These are phyloP conservation scores for Metroxylon sagu DNA, from an alignment of 176 grass and related monocot genomes.

Conservation along the genomic window DNA sequence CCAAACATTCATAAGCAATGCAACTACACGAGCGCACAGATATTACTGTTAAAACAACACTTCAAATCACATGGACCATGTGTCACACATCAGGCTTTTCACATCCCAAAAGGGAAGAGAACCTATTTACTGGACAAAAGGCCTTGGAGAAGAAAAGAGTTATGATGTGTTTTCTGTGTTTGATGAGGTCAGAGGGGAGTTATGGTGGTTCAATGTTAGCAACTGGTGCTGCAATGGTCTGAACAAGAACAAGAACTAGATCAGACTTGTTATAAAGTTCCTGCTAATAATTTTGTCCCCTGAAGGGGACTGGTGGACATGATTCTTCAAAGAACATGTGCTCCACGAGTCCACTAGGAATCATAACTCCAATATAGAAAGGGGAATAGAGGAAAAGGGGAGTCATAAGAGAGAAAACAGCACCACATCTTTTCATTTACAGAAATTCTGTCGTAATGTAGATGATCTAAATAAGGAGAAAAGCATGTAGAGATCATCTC, in stretches of 20 bases:
- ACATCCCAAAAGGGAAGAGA: too few relatives aligned
- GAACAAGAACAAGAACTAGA: conserved; percentile 21
- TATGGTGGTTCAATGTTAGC: not conserved
- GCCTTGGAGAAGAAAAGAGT: not conserved
- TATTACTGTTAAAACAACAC: too few relatives aligned
- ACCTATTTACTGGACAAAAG: too few relatives aligned
- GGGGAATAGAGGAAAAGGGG: conserved; percentile 15
- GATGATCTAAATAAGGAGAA: too few relatives aligned
- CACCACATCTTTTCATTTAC: not conserved
- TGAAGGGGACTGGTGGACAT: conserved; percentile 39
- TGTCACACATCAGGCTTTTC: too few relatives aligned
- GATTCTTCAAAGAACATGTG: conserved; percentile 44
- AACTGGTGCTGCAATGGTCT: conserved; percentile 42
- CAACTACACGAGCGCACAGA: too few relatives aligned
- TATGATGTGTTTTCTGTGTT: not conserved
- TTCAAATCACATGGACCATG: too few relatives aligned
- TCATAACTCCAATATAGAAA: conserved; percentile 2
- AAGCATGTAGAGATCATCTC: too few relatives aligned
- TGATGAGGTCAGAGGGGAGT: not conserved
- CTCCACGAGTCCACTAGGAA: conserved; percentile 33
- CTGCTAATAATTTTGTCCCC: conserved; percentile 81
- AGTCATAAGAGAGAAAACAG: conserved; percentile 14
- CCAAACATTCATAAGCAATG: too few relatives aligned
- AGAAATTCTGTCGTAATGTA: too few relatives aligned
- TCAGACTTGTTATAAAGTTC: conserved; percentile 43